Evolutionary conservation across 1,284 basidiomycete genomes (phyloP), one percentile per base, ranked within the genome.

Genomic region (Ustilago loliicola): DNA sequence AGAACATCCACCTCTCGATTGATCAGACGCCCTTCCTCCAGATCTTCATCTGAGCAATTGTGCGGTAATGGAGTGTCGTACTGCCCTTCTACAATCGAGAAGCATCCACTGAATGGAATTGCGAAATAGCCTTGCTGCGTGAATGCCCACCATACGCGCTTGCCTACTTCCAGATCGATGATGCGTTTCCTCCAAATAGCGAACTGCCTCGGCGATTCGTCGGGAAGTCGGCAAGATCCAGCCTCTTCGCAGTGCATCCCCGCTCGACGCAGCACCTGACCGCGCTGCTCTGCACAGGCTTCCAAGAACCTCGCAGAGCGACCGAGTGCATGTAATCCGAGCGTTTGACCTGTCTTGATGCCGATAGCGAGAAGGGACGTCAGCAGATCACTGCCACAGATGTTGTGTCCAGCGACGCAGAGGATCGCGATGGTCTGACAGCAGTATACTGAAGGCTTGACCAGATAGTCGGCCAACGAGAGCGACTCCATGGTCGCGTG

Each of bases 81-180:
- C 47, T 80, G 77, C 15, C 74, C 71, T 27, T 76, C 73, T 9
- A 73, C 66, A 51, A 80, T 72, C 17, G 69, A 76, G 50, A 69
- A 73, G 30, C 69, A 72, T 19, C 77, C 77, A 36, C 77, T 72
- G 56, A 77, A 80, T 2, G 77, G 74, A 21, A 80, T 80, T 1
- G 77, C 77, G 48, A 80, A 80, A 29, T 80, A 80, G 48, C 77
- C 77, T 38, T 80, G 77, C 56, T 80, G 77, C 3, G 72, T 73
- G 23, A 77, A 73, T 5, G 77, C 74, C 77, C 77, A 80, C 77
- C 77, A 80, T 4, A 80, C 77, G 7, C 77, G 66, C 52, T 80
- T 80, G 51, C 77, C 77, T 10, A 80, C 71, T 50, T 80, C 77
- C 45, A 80, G 68, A 61, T 72, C 69, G 40, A 80, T 66, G 56